These are phyloP conservation scores for Phytophthora pinifolia DNA, from an alignment of 352 stramenopile species.

Conservation along the genomic window DNA sequence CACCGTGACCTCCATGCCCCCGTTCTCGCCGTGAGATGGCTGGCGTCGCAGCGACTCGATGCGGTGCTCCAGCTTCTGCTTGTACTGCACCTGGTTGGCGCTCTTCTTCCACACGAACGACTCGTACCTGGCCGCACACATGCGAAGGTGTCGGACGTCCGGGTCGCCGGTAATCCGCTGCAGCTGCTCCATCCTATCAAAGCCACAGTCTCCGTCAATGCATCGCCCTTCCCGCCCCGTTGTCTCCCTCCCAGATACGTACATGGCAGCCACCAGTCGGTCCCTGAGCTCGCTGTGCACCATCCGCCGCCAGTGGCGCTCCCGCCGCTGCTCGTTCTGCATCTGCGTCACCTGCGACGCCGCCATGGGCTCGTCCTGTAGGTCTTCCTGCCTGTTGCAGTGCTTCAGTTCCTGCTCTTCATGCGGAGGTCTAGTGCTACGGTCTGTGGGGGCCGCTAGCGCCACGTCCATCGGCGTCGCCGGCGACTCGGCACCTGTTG, in stretches of 20 bases:
- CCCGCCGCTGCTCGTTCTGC: constrained; percentile 37
- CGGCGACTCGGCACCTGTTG: constrained; percentile 26
- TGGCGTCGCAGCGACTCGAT: constrained; percentile 66
- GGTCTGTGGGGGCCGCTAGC: constrained; percentile 6
- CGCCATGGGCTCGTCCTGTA: constrained; percentile 19
- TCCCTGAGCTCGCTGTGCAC: constrained; percentile 39
- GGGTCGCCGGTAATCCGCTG: constrained; percentile 58
- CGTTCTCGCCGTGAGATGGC: constrained; percentile 40
- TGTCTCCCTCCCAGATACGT: constrained; percentile 5
- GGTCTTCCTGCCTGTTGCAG: constrained; percentile 7
- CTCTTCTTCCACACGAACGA: constrained; percentile 75
- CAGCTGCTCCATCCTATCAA: constrained; percentile 52
- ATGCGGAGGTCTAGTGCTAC: neutral
- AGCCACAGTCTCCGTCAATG: constrained; percentile 5
- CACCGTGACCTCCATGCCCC: constrained; percentile 19
- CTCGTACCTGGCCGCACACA: constrained; percentile 67
- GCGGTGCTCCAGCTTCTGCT: constrained; percentile 61
- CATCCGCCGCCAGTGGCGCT: constrained; percentile 36
- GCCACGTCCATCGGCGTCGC: constrained; percentile 33
- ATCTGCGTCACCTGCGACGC: constrained; percentile 22
- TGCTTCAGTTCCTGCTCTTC: constrained; percentile 12
- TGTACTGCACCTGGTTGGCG: constrained; percentile 67
- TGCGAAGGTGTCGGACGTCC: constrained; percentile 51
- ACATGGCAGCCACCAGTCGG: constrained; percentile 38
- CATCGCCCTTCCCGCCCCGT: neutral